Evolutionary conservation across 129 eudicot species (phyloP).

Genomic region (Centella asiatica): DNA sequence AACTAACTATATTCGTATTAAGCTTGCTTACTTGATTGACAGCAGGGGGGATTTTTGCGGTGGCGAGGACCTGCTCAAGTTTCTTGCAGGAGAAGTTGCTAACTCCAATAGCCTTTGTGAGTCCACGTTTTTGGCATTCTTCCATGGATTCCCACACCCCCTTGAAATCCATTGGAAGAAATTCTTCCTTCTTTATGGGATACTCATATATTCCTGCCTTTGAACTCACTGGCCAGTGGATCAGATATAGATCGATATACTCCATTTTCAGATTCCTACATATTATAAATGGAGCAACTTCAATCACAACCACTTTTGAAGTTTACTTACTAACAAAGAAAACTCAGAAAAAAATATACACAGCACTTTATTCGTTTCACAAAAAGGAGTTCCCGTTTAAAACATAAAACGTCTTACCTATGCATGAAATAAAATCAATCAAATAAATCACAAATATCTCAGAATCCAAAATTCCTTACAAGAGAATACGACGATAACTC

Average conservation of each 20-base stretch:
- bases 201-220: slow-evolving; percentile 24
- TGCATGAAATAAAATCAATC: no score
- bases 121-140: slow-evolving; percentile 34
- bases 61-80: slow-evolving; percentile 20
- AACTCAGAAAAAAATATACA: no score
- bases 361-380: no score
- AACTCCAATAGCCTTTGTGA: slow-evolving; percentile 35
- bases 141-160: slow-evolving; percentile 46
- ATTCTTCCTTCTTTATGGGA: slow-evolving; percentile 29
- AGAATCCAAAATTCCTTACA: no score
- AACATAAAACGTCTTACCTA: no score
- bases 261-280: slow-evolving; percentile 35
- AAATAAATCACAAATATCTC: no score
- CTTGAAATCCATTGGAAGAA: slow-evolving; percentile 28
- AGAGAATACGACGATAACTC: no score
- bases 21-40: slow-evolving; percentile 45
- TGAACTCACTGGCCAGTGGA: slow-evolving; percentile 48
- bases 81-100: slow-evolving; percentile 40
- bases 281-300: neutral
- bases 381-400: no score
- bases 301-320: neutral
- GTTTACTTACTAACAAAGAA: no score
- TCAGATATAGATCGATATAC: slow-evolving; percentile 35
- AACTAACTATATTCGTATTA: no score
- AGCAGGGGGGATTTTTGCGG: slow-evolving; percentile 35